Evolutionary conservation across 2,329 filamentous ascomycete genomes (phyloP), one percentile per base, ranked within the genome.

Genomic region (Alternaria brassicicola): DNA sequence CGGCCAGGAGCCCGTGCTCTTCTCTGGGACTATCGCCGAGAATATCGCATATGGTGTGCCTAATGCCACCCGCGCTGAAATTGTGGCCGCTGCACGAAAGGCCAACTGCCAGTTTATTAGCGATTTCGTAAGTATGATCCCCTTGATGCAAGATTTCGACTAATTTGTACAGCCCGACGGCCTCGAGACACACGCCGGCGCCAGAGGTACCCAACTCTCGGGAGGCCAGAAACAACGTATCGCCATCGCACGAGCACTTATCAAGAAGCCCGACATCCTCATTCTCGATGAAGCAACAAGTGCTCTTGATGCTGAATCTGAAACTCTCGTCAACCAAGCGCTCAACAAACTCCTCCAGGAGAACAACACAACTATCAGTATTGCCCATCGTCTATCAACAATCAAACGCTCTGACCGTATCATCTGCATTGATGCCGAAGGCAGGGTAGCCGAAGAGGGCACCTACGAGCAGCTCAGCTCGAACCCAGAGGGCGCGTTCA

Each of bases 181-280:
- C 4, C 85, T 99, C 6, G 94, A 99, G 73, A 99, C 95, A 0
- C 90, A 91, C 64, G 95, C 97, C 28, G 96, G 96, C 52, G 90
- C 94, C 15, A 86, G 95, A 64, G 95, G 95, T 31, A 93, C 94
- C 2, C 94, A 98, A 78, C 85, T 99, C 0, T 97, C 93, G 8
- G 95, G 95, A 50, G 95, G 95, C 0, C 95, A 99, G 78, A 98
- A 98, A 80, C 95, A 99, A 78, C 89, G 95, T 63, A 98, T 99
- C 70, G 95, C 95, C 35, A 99, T 99, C 76, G 95, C 95, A 5
- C 88, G 96, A 53, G 95, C 95, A 12, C 84, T 99, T 26, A 88
- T 99, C 68, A 98, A 98, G 78, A 87, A 97, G 63, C 96, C 96
- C 0, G 95, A 99, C 79, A 98, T 99, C 63, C 82, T 99, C 26